phyloP scores from a whole-genome alignment of 1,139 yeast genomes.

The Nadsonia starkeyi-henricii region DNA sequence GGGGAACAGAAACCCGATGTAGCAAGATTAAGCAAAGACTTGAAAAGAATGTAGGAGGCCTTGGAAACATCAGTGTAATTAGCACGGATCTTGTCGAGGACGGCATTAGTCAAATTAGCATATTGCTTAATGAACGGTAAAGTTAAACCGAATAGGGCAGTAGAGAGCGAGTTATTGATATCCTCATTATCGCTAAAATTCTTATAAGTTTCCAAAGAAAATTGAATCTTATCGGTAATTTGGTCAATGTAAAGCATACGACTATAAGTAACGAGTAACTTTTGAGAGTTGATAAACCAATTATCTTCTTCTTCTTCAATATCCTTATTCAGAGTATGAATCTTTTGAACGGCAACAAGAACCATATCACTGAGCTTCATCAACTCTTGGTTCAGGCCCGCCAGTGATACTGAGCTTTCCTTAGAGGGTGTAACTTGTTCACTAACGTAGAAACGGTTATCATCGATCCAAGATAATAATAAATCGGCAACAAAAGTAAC shows the following conservation, averaged over 20 bases:
- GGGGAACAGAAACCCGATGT: constrained; percentile 93
- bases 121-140: constrained; percentile 6
- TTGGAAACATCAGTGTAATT: constrained; percentile 32
- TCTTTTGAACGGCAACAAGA: constrained; percentile 53
- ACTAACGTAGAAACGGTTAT: neutral
- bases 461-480: constrained; percentile 9
- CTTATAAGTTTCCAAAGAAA: neutral
- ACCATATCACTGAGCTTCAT: constrained; percentile 41
- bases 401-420: neutral
- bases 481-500: constrained; percentile 4
- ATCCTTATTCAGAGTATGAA: constrained; percentile 23
- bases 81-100: constrained; percentile 10
- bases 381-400: neutral
- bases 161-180: neutral
- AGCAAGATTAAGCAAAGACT: constrained; percentile 45
- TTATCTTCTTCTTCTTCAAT: constrained; percentile 40
- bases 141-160: constrained; percentile 8
- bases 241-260: constrained; percentile 7
- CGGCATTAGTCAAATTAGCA: constrained; percentile 10
- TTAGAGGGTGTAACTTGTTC: neutral
- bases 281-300: constrained; percentile 48
- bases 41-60: constrained; percentile 48
- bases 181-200: neutral
- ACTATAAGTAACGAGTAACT: constrained; percentile 22
- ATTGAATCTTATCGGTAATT: neutral